Evolutionary conservation across 1,284 basidiomycete species (phyloP).

Genomic region (Cryptococcus hybrid): DNA sequence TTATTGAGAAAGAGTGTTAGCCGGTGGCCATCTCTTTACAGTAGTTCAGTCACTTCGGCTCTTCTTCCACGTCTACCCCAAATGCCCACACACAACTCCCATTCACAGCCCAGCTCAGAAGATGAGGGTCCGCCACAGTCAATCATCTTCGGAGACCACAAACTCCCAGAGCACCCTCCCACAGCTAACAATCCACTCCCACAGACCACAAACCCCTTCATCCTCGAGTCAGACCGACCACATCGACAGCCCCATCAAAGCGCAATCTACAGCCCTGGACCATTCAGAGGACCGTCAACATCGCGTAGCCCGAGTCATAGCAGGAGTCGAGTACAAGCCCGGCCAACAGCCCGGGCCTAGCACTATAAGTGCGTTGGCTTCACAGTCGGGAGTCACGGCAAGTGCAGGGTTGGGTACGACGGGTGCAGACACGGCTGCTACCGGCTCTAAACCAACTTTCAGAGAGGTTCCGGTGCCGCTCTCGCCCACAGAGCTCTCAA

Average conservation of each 20-base stretch:
- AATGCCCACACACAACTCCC: too few species aligned
- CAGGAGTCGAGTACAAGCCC: slow-evolving; percentile 12
- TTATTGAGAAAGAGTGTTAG: too few species aligned
- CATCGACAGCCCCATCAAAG: slow-evolving; percentile 7
- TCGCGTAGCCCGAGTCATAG: slow-evolving; percentile 14
- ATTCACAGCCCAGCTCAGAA: slow-evolving; percentile 8
- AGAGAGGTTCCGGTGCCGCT: slow-evolving; percentile 6
- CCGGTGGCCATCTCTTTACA: too few species aligned
- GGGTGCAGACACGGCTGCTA: neutral
- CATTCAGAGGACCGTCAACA: slow-evolving; percentile 15
- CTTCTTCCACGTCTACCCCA: too few species aligned
- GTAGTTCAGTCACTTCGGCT: too few species aligned
- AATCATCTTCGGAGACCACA: slow-evolving; percentile 29
- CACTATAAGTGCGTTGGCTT: slow-evolving; percentile 29
- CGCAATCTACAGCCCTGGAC: slow-evolving; percentile 11
- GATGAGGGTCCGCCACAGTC: slow-evolving; percentile 35
- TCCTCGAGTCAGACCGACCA: neutral
- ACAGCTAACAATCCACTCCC: slow-evolving; percentile 7
- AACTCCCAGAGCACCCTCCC: neutral
- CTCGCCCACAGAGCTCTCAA: slow-evolving; percentile 17
- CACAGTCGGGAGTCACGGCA: slow-evolving; percentile 19
- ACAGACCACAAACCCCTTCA: neutral
- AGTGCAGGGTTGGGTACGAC: neutral
- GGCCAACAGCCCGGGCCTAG: slow-evolving; percentile 23
- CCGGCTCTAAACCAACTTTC: slow-evolving; percentile 20